Evolutionary conservation across 164 flowering plant genomes (phyloP).

Genomic region (Aristolochia contorta): DNA sequence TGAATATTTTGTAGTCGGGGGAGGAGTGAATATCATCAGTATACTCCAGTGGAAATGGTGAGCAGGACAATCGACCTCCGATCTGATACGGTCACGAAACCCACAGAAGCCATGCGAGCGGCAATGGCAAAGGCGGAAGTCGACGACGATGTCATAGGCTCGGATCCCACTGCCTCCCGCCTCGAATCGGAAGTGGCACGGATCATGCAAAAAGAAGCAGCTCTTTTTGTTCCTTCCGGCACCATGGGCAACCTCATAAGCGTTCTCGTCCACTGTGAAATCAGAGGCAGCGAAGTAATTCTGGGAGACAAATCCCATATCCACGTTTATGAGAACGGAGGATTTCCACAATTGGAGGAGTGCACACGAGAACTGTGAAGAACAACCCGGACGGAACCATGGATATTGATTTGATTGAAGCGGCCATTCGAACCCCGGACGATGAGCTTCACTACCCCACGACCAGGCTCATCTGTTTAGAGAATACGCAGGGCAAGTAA

Average conservation of each 20-base stretch:
- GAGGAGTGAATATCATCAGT: too few species aligned
- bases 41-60: conserved; percentile 36
- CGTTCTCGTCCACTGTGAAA: conserved; percentile 80
- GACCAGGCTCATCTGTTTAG: conserved; percentile 89
- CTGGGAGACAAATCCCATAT: conserved; percentile 78
- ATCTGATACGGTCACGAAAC: conserved; percentile 92
- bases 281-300: conserved; percentile 85
- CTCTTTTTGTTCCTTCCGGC: conserved; percentile 88
- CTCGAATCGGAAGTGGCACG: conserved; percentile 73
- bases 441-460: conserved; percentile 61
- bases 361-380: conserved; percentile 68
- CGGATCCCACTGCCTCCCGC: conserved; percentile 63
- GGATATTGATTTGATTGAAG: conserved; percentile 70
- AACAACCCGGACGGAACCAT: conserved; percentile 84
- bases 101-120: conserved; percentile 77
- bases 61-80: conserved; percentile 69
- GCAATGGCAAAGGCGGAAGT: conserved; percentile 90
- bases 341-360: conserved; percentile 76
- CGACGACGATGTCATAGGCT: conserved; percentile 75
- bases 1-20: too few species aligned
- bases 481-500: conserved; percentile 89
- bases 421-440: conserved; percentile 62
- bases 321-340: conserved; percentile 83
- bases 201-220: conserved; percentile 79
- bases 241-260: conserved; percentile 91